These are phyloP conservation scores for Terfezia boudieri DNA, from an alignment of 495 filamentous ascomycete genomes.

Conservation along the genomic window DNA sequence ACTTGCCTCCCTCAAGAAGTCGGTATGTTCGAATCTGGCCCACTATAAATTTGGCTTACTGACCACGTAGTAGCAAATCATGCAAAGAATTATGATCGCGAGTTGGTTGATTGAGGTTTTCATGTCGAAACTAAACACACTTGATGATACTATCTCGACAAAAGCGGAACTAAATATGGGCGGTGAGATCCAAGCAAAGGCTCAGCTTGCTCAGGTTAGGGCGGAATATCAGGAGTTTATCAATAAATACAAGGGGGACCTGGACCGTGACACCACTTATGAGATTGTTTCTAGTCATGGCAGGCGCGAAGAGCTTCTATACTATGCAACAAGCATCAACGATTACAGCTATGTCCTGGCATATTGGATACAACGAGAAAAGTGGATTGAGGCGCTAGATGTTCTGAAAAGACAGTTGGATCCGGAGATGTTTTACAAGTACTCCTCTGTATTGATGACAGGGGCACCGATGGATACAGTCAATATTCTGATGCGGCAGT, in stretches of 20 bases:
- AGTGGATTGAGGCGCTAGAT: conserved; percentile 78
- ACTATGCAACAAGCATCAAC: conserved; percentile 64
- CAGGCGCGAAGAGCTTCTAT: conserved; percentile 74
- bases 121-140: conserved; percentile 87
- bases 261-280: conserved; percentile 81
- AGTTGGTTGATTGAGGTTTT: conserved; percentile 90
- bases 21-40: conserved; percentile 15
- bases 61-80: conserved; percentile 28
- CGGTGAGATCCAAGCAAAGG: conserved; percentile 46
- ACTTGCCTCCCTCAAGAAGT: conserved; percentile 62
- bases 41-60: conserved; percentile 1
- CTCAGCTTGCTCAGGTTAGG: conserved; percentile 44
- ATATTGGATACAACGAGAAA: conserved; percentile 93
- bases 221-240: conserved; percentile 76
- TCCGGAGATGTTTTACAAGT: conserved; percentile 81
- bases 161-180: conserved; percentile 5
- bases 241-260: conserved; percentile 55
- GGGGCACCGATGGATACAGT: conserved; percentile 63
- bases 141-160: conserved; percentile 84
- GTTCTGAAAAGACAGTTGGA: conserved; percentile 77
- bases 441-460: conserved; percentile 87
- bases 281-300: conserved; percentile 91
- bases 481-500: conserved; percentile 83
- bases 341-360: conserved; percentile 87
- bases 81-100: conserved; percentile 90